Percentiles rank a stretch among this genome's conserved stretches.
Evolutionary conservation across 495 filamentous ascomycete species (phyloP).

Genomic region (Mytilinidion resinicola): DNA sequence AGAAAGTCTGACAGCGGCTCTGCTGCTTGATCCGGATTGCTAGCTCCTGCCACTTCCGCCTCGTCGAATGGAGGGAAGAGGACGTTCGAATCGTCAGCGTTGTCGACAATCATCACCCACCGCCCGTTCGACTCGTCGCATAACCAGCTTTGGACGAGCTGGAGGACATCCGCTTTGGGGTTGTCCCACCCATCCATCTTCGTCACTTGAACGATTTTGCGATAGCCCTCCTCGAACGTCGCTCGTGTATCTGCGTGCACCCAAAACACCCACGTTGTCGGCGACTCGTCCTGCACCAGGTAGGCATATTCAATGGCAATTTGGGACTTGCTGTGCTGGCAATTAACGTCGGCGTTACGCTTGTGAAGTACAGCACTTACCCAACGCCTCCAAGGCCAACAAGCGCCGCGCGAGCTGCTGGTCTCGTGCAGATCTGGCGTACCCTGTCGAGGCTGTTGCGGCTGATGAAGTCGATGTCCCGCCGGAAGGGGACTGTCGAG

Average conservation of each 20-base stretch:
- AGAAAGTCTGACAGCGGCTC: background rate
- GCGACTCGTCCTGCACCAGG: conserved; percentile 33
- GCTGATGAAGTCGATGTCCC: conserved; percentile 41
- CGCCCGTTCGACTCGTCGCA: conserved; percentile 1
- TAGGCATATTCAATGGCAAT: conserved; percentile 40
- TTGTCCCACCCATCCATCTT: background rate
- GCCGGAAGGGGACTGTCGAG: conserved; percentile 34
- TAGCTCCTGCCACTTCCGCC: background rate
- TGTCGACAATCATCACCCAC: conserved; percentile 18
- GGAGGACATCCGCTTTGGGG: background rate
- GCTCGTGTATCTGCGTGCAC: conserved; percentile 39
- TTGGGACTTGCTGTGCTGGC: conserved; percentile 1
- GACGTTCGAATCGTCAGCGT: conserved; percentile 6
- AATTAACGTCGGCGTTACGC: background rate
- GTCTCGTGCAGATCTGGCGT: conserved; percentile 17
- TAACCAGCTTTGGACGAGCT: conserved; percentile 6
- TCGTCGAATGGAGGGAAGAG: background rate
- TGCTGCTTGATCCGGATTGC: background rate
- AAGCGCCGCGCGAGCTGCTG: conserved; percentile 4
- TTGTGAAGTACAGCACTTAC: conserved; percentile 26
- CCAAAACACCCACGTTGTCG: conserved; percentile 48
- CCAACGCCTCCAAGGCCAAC: conserved; percentile 42
- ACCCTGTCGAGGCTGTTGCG: conserved; percentile 38
- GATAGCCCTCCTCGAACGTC: conserved; percentile 30
- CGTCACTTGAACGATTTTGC: background rate